Evolutionary conservation across 2,329 filamentous ascomycete species (phyloP).

Genomic region (Orbilia oligospora): DNA sequence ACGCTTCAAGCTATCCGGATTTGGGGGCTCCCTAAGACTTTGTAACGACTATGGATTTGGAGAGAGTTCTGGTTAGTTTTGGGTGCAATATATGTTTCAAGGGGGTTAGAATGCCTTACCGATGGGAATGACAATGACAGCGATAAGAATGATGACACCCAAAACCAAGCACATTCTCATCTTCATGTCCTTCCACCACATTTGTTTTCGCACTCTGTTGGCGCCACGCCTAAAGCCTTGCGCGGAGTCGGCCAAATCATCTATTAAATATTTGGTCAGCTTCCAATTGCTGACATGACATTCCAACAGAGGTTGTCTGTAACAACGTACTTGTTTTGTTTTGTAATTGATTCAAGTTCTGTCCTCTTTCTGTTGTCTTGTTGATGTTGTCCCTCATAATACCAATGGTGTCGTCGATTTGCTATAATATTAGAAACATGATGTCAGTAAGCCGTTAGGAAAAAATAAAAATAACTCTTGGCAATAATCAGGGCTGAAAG

Average conservation of each 20-base stretch:
- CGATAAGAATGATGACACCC: conserved; percentile 89
- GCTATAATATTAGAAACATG: conserved; percentile 71
- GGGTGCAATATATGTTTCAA: conserved; percentile 59
- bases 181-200: conserved; percentile 99
- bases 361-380: conserved; percentile 93
- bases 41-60: conserved; percentile 34
- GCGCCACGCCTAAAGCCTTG: conserved; percentile 96
- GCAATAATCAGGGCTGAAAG: neutral
- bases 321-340: conserved; percentile 77
- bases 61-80: conserved; percentile 10
- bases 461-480: conserved; percentile 1
- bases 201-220: conserved; percentile 95
- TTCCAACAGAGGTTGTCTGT: neutral
- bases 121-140: conserved; percentile 93
- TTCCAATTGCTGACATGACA: neutral
- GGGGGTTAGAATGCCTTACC: conserved; percentile 72
- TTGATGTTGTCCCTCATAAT: conserved; percentile 99
- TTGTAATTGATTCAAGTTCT: conserved; percentile 86
- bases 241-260: conserved; percentile 92
- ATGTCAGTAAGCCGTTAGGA: conserved; percentile 33
- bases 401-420: conserved; percentile 96
- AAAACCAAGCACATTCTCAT: conserved; percentile 97
- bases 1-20: conserved; percentile 36
- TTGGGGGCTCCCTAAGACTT: conserved; percentile 38
- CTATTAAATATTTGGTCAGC: conserved; percentile 64